Base-by-base conservation (phyloP, 208 protist genomes). In the Acanthamoeba polyphaga region DNA sequence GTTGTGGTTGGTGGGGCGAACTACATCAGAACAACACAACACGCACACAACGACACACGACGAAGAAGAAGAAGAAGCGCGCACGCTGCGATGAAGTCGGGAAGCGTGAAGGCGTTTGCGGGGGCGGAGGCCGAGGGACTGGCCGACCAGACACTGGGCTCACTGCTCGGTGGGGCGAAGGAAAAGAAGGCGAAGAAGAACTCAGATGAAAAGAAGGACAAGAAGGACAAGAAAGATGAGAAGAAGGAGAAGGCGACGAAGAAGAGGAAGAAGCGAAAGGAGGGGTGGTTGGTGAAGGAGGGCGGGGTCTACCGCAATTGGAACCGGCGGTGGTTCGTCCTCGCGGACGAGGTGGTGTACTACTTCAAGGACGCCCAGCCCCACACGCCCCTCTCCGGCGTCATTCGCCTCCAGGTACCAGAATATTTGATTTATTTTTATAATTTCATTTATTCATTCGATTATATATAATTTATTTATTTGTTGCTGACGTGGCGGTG, bases 241-340 rank as follows among this genome's bases (percentile, higher is more conserved):
- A 53, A 60, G 78, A 74, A 74, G 3, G 12, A 87, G 49, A 60
- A 87, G 46, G 7, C 7, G n/a, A 7, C 2, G 46, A 60, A 55
- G 46, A 53, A 87, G 29, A 22, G 3, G 3, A 87, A 87, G n/a
- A 87, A 53, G 78, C 22, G 78, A 19, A 53, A 60, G 78, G 78
- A 72, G 62, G 85, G 85, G 27, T 92, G 85, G 85, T 27, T 92
- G 55, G 60, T 74, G 85, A 92, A 92, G 62, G 85, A 92, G 85
- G 85, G 85, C 51, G 60, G 62, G 43, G 85, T 92, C 19, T n/a
- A 74, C 32, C n/a, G 38, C 24, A 92, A 92, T n/a, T 92, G 85
- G 85, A 92, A 92, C 38, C 53, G 85, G 19, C 17, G 85, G 32
- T 92, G 85, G 85, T 92, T 92, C 58, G 85, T 92, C 10, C 62